Base-by-base conservation (phyloP, 768 basidiomycete species). In the Suillus decipiens region DNA sequence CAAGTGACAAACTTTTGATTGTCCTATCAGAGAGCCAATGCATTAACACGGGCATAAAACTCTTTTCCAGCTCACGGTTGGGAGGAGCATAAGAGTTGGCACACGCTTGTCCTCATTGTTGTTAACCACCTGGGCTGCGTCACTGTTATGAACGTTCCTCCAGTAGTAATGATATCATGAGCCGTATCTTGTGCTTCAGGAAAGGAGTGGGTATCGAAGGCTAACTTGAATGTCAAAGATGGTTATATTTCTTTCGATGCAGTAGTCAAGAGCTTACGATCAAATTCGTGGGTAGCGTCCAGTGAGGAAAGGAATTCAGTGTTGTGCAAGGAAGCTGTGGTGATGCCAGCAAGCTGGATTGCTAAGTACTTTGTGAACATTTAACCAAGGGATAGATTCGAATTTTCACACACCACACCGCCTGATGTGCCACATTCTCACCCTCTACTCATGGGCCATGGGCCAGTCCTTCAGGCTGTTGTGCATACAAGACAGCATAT, bases 371-470 rank as follows among this genome's bases (percentile, higher is more conserved):
- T 77, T 73, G 73, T 33, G 70, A 75, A 55, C 76, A 78, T 2
- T 75, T 73, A 6, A 75, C 76, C 28, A 76, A 64, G 28, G 43
- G 67, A 7, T 72, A 69, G 12, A 77, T 69, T 65, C 77, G 77
- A 47, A 78, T 74, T 15, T 64, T 75, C 72, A 61, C 65, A 12
- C 42, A 79, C 77, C 76, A 22, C 65, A 73, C 66, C 80, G 78
- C n/a, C 28, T 3, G 1, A 43, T 43, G 8, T 71, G 22, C 68
- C 76, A 3, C n/a, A n/a, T n/a, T n/a, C n/a, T n/a, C n/a, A n/a
- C n/a, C 3, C 28, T 28, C 28, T 28, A 28, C 28, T 3, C 28
- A 28, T 28, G 28, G 1, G 28, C 28, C 28, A 28, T 28, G 64
- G 2, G 68, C 76, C 3, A 69, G 65, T 24, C 76, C 75, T n/a